Percentiles rank a stretch among this genome's conserved stretches.
Evolutionary conservation across 2,329 filamentous ascomycete genomes (phyloP).

Genomic region (Passalora sequoiae): DNA sequence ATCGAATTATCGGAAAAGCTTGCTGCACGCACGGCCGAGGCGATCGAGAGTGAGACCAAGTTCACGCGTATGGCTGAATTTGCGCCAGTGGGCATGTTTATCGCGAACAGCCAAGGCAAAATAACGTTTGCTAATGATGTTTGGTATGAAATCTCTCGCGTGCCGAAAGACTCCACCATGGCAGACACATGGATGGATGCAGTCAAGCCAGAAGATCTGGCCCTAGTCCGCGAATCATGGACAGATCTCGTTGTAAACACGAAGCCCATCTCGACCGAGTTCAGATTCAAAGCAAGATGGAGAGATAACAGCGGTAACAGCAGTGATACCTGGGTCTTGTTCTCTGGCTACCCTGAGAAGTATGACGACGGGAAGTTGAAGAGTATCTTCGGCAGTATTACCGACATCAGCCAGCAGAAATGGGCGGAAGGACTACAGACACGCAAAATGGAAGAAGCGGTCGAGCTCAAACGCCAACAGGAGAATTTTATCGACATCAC

Average conservation of each 20-base stretch:
- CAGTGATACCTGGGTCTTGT: conserved; percentile 69
- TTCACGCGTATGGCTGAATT: conserved; percentile 83
- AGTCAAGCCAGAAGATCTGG: conserved; percentile 61
- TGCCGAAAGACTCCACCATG: conserved; percentile 53
- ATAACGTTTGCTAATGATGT: conserved; percentile 80
- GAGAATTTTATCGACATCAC: conserved; percentile 39
- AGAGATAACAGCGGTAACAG: conserved; percentile 54
- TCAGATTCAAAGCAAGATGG: conserved; percentile 67
- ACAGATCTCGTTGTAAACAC: conserved; percentile 56
- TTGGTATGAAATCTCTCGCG: conserved; percentile 63
- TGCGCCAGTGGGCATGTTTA: conserved; percentile 78
- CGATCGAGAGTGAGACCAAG: conserved; percentile 62
- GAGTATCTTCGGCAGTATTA: conserved; percentile 74
- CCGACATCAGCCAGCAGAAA: conserved; percentile 81
- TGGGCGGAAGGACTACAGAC: conserved; percentile 77
- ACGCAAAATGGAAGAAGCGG: conserved; percentile 70
- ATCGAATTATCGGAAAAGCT: conserved; percentile 74
- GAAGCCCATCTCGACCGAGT: conserved; percentile 63
- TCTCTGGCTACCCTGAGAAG: conserved; percentile 70
- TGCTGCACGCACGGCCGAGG: conserved; percentile 55
- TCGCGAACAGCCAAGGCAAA: conserved; percentile 64
- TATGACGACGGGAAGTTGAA: conserved; percentile 60
- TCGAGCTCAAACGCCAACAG: conserved; percentile 74
- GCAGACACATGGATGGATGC: conserved; percentile 68
- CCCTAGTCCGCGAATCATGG: conserved; percentile 58